Evolutionary conservation across 768 basidiomycete species (phyloP).

Genomic region (Russula compacta): DNA sequence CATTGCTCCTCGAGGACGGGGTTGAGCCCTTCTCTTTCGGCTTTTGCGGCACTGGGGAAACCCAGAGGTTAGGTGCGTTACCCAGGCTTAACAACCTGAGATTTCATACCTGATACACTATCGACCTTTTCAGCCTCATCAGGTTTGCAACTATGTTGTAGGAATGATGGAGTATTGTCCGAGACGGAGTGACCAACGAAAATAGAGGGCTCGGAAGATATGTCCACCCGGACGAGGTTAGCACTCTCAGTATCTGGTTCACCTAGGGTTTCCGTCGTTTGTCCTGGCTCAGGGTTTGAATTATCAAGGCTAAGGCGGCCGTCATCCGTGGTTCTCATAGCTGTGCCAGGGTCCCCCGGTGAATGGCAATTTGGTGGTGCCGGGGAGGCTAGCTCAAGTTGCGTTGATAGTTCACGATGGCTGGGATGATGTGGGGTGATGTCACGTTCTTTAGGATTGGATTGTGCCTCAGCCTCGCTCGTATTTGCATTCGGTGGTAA

Average conservation of each 20-base stretch:
- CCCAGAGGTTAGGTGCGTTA: not conserved
- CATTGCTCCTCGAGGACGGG: conserved; percentile 43
- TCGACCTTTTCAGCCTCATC: not conserved
- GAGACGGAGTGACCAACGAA: not conserved
- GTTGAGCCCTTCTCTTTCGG: conserved; percentile 3
- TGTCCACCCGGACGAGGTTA: not conserved
- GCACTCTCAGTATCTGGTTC: not conserved
- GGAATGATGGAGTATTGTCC: not conserved
- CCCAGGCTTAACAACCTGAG: not conserved
- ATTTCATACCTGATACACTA: not conserved
- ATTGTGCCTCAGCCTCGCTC: not conserved
- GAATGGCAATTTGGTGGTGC: not conserved
- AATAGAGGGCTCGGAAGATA: not conserved
- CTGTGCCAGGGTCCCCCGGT: not conserved
- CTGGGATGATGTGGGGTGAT: not conserved
- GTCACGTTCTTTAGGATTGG: not conserved
- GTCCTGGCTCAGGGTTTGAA: not conserved
- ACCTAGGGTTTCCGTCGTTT: not conserved
- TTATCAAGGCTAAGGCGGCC: not conserved
- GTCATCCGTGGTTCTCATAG: not conserved
- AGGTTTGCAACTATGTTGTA: not conserved
- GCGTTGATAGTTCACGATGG: not conserved
- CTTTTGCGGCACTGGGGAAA: conserved; percentile 14
- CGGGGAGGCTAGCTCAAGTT: not conserved
- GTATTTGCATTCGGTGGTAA: not conserved